A percentile compares a stretch with the other conserved stretches of the same genome.
Evolutionary conservation across 2,329 filamentous ascomycete species (phyloP).

Genomic region (Lasiodiplodia sp.): DNA sequence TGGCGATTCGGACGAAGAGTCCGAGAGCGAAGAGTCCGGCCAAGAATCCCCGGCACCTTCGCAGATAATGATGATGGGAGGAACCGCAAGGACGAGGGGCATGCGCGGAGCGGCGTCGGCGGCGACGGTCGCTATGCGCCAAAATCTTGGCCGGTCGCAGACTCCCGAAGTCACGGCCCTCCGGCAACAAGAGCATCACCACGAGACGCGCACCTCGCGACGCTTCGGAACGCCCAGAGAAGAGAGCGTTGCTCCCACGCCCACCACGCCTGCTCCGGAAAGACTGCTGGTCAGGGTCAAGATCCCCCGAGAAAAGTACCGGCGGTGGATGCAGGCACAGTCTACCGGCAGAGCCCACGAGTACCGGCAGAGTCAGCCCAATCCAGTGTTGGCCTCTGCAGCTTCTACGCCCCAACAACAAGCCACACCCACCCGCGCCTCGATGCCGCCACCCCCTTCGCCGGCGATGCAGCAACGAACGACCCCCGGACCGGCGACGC

Average conservation of each 20-base stretch:
- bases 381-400: constrained; percentile 56
- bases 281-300: constrained; percentile 73
- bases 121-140: constrained; percentile 84
- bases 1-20: constrained; percentile 83
- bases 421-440: constrained; percentile 58
- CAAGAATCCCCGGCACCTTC: constrained; percentile 83
- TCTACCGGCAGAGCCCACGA: constrained; percentile 50
- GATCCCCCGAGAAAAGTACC: constrained; percentile 75
- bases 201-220: constrained; percentile 75
- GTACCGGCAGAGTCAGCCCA: constrained; percentile 49
- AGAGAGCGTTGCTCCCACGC: constrained; percentile 76
- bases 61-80: constrained; percentile 70
- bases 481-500: constrained; percentile 42
- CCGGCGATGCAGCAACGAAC: constrained; percentile 50
- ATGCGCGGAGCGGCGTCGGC: constrained; percentile 89
- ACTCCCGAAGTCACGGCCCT: constrained; percentile 74
- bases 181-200: constrained; percentile 59
- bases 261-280: constrained; percentile 48
- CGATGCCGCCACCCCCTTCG: constrained; percentile 64
- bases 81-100: constrained; percentile 83
- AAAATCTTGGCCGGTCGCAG: constrained; percentile 78
- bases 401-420: constrained; percentile 55
- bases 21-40: constrained; percentile 87
- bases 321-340: constrained; percentile 67
- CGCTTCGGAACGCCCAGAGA: constrained; percentile 72